Base-by-base conservation (phyloP, 129 eudicot species). In the Helianthus tuberosus region DNA sequence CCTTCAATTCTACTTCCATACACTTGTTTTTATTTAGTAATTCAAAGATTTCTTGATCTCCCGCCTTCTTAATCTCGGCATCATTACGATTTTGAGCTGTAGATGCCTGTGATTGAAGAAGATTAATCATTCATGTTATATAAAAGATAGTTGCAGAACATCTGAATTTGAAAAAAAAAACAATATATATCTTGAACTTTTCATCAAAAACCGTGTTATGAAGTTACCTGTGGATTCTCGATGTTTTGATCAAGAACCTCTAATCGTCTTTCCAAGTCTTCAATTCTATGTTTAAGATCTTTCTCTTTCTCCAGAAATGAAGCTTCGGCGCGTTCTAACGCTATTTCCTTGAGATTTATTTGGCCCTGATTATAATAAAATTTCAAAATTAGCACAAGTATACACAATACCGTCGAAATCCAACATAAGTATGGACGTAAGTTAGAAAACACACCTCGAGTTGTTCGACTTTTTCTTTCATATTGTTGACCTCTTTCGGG, bases 1-100 rank as follows among this genome's bases (percentile, higher is more conserved):
- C 96, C 82, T 89, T 90, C 51, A 94, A 52, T 73, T 94, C 98
- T 44, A 32, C 75, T 81, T 94, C 98, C 96, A 90, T 90, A 8
- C 64, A 75, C 58, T 77, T 81, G 78, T 90, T 90, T 76, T 61
- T 84, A 75, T 85, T 86, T 55, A 93, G 62, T 35, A 78, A 62
- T 47, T 50, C 83, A 25, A 53, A 13, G 51, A 48, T 27, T 65
- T 50, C 75, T 70, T 66, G 51, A 41, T 71, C 47, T 72, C 63
- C 71, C 39, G 68, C 43, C 79, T 63, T 66, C 10, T 76, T 75
- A 29, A 23, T 69, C 5, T 46, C 80, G 11, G 77, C 50, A 13
- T 62, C 70, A 10, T 66, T 65, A 68, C 95, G 47, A 13, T 68
- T 74, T 68, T 77, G 75, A 64, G 74, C 44, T 71, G 44, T 67